A percentile compares a stretch with the other conserved stretches of the same genome.
Conservation (phyloP, 257 asterid genomes). For the Solanum etuberosum region DNA sequence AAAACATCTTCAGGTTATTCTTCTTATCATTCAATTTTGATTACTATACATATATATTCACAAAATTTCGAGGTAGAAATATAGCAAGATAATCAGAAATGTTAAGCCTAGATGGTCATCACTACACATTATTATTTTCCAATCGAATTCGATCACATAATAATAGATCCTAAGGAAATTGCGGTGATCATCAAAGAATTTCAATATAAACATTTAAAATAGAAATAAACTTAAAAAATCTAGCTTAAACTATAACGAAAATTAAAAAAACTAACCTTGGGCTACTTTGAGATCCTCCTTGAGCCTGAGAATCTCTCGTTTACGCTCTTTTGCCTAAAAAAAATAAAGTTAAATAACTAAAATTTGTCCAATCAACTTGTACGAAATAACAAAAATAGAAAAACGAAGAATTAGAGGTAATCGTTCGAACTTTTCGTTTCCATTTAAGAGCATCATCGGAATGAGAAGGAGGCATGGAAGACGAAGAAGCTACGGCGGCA, state of each 20-base stretch:
- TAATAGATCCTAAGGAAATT: background rate
- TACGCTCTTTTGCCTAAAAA: conserved; percentile 69
- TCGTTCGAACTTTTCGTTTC: background rate
- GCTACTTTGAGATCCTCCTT: conserved; percentile 73
- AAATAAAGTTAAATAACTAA: background rate
- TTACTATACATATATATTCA: background rate
- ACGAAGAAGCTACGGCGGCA: background rate
- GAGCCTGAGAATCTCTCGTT: conserved; percentile 62
- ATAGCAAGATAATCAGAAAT: background rate
- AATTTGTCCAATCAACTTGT: background rate
- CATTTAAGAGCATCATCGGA: conserved; percentile 14
- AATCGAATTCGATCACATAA: background rate
- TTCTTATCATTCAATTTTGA: background rate
- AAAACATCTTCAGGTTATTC: background rate
- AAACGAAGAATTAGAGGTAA: background rate
- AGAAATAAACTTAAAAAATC: background rate
- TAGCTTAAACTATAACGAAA: background rate
- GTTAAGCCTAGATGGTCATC: background rate
- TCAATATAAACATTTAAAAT: background rate
- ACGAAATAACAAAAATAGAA: background rate
- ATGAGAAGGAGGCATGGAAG: conserved; percentile 10
- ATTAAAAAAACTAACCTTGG: conserved; percentile 41
- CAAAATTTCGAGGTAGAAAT: background rate
- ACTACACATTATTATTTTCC: background rate
- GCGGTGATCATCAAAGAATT: background rate